These are phyloP conservation scores for Polymyxa betae DNA, from an alignment of 208 protist genomes.

Conservation along the genomic window DNA sequence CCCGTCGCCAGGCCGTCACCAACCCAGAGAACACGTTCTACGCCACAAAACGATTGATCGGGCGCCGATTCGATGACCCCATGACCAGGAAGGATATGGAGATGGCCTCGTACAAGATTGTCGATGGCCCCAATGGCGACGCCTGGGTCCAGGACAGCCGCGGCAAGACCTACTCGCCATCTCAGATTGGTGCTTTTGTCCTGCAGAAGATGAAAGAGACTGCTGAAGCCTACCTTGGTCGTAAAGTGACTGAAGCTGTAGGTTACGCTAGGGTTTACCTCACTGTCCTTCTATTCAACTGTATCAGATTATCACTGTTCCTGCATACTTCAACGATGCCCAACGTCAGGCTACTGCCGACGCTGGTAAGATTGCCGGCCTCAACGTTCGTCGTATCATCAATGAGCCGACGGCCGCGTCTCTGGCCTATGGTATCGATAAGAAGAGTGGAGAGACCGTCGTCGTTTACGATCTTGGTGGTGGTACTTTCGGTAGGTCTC, in stretches of 20 bases:
- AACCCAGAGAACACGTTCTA: slow-evolving; percentile 88
- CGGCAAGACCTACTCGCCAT: slow-evolving; percentile 71
- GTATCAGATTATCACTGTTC: slow-evolving; percentile 72
- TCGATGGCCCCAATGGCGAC: slow-evolving; percentile 86
- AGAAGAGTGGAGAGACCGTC: slow-evolving; percentile 69
- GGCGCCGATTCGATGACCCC: slow-evolving; percentile 74
- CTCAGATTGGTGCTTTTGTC: slow-evolving; percentile 83
- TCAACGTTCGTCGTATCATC: slow-evolving; percentile 75
- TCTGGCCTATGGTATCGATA: slow-evolving; percentile 78
- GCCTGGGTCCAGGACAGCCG: slow-evolving; percentile 86
- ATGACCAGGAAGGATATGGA: slow-evolving; percentile 76
- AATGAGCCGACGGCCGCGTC: slow-evolving; percentile 81
- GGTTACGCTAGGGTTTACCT: not conserved
- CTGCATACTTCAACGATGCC: slow-evolving; percentile 85
- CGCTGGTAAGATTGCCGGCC: slow-evolving; percentile 80
- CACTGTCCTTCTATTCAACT: not conserved
- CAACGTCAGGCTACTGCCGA: slow-evolving; percentile 88
- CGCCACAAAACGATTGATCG: slow-evolving; percentile 89
- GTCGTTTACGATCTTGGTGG: slow-evolving; percentile 82
- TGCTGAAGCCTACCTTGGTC: slow-evolving; percentile 74
- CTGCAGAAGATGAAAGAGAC: slow-evolving; percentile 87
- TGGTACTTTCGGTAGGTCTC: slow-evolving; percentile 86
- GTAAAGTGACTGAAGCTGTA: slow-evolving; percentile 74
- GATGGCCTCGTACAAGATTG: slow-evolving; percentile 91
- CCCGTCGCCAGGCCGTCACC: slow-evolving; percentile 84